Base-by-base conservation (phyloP, 768 basidiomycete species). In the Pleurotus tuber-regium region DNA sequence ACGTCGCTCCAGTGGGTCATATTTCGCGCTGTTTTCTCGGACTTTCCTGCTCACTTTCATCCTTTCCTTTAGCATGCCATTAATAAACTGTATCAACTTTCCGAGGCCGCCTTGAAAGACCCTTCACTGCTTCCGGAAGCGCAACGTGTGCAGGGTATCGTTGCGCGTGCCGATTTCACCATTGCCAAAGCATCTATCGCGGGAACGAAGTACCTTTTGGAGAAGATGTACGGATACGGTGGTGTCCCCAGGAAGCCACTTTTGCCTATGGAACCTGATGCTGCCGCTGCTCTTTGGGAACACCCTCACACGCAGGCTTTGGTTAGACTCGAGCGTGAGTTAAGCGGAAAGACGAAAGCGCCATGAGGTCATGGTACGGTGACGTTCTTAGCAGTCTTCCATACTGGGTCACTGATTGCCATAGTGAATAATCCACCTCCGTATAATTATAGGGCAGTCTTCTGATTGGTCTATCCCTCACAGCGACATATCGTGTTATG, bases 121-220 rank as follows among this genome's bases (percentile, higher is more conserved):
- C 70, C 77, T 5, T 70, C 77, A 11, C 63, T 82, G 21, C 79
- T 93, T 29, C 67, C 77, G 0, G 84, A 88, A 60, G 87, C 89
- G 5, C 84, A 85, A 59, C 76, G 72, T 11, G 63, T 96, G 23
- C 94, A 98, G 62, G 88, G 83, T 8, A 82, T 93, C 55, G 76
- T 91, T 49, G 89, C 89, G 7, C 82, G 79, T 41, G 91, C 83
- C 4, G 94, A 97, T 65, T 85, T 74, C 57, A 87, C 89, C 4
- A 86, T 93, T 58, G 79, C 87, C 21, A 86, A 87, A 61, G 70
- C 82, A 2, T 84, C 84, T 2, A 84, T 96, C 54, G 70, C 86
- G 4, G 92, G 93, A 4, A 92, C 87, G n/a, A 96, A 96, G 67
- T 85, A 72, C 62, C 74, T 89, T 35, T 67, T 93, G 11, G 73